Conservation (phyloP, 257 asterid species). For the Nicotiana sylvestris region DNA sequence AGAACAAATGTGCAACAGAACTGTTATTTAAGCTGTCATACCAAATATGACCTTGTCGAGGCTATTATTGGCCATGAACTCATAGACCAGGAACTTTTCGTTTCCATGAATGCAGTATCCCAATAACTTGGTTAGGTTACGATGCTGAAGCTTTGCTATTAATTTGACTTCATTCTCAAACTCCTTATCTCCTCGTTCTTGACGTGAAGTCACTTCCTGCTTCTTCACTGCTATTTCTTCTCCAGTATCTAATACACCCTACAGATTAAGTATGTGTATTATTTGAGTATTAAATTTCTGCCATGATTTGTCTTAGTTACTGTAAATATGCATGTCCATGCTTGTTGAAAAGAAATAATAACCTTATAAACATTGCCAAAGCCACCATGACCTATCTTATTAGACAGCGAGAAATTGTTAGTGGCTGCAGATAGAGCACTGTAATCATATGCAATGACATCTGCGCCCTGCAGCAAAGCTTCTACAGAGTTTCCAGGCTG, state of each 20-base stretch:
- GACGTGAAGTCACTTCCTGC: slow-evolving; percentile 24
- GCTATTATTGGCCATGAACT: slow-evolving; percentile 40
- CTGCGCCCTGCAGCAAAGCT: slow-evolving; percentile 7
- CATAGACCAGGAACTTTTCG: slow-evolving; percentile 37
- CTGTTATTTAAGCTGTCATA: background rate
- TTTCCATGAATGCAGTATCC: slow-evolving; percentile 37
- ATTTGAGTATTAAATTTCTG: background rate
- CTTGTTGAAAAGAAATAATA: background rate
- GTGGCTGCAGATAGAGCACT: slow-evolving; percentile 33
- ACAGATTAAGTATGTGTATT: background rate
- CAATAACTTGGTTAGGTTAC: slow-evolving; percentile 37
- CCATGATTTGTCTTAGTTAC: background rate
- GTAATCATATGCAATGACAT: slow-evolving; percentile 11
- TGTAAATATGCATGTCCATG: background rate
- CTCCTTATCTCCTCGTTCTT: slow-evolving; percentile 27
- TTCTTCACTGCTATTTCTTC: slow-evolving; percentile 37
- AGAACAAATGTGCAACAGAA: background rate
- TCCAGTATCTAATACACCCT: slow-evolving; percentile 30
- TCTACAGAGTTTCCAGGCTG: background rate
- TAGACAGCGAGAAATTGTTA: slow-evolving; percentile 21
- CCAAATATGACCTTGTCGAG: slow-evolving; percentile 35
- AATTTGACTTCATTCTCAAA: slow-evolving; percentile 34
- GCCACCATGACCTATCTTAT: slow-evolving; percentile 50
- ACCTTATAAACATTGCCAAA: slow-evolving; percentile 48
- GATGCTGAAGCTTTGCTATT: slow-evolving; percentile 36